A percentile compares a stretch with the other conserved stretches of the same genome.
phyloP scores from a whole-genome alignment of 73 alveolate genomes.

The Blepharisma stoltei region DNA sequence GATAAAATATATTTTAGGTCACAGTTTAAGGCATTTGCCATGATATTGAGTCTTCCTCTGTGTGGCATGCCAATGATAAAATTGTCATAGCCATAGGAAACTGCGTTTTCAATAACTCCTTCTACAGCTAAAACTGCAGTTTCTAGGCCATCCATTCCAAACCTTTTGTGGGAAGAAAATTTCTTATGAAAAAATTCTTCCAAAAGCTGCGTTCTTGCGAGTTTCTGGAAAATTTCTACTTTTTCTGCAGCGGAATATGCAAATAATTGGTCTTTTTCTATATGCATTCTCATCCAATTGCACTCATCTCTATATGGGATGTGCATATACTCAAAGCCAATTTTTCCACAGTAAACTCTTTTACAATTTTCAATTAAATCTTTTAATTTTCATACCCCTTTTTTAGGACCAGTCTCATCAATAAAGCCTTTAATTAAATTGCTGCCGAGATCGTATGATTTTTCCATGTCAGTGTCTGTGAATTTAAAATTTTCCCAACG shows the following conservation, averaged over 20 bases:
- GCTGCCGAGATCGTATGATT: no score
- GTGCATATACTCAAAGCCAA: slow-evolving; percentile 82
- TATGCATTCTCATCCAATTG: slow-evolving; percentile 76
- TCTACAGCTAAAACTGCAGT: slow-evolving; percentile 37
- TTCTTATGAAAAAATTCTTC: slow-evolving; percentile 64
- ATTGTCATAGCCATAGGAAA: slow-evolving; percentile 43
- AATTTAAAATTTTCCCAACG: no score
- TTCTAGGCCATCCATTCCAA: slow-evolving; percentile 69
- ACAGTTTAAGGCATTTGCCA: slow-evolving; percentile 47
- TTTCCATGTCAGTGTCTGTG: no score
- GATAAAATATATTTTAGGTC: slow-evolving; percentile 30
- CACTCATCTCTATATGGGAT: slow-evolving; percentile 63
- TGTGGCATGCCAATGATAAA: slow-evolving; percentile 89
- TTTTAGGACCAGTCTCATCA: no score
- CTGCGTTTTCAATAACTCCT: slow-evolving; percentile 45
- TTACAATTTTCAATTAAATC: slow-evolving; percentile 66
- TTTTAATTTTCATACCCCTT: slow-evolving; percentile 46
- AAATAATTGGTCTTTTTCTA: slow-evolving; percentile 60
- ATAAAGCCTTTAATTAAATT: no score
- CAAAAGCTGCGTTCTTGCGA: slow-evolving; percentile 65
- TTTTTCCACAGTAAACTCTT: slow-evolving; percentile 69
- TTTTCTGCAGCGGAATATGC: slow-evolving; percentile 51
- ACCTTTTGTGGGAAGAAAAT: slow-evolving; percentile 77
- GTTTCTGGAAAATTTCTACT: slow-evolving; percentile 53
- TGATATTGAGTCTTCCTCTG: slow-evolving; percentile 90